phyloP scores from a whole-genome alignment of 78 protist species.

The Dictyostelium brefeldianum region DNA sequence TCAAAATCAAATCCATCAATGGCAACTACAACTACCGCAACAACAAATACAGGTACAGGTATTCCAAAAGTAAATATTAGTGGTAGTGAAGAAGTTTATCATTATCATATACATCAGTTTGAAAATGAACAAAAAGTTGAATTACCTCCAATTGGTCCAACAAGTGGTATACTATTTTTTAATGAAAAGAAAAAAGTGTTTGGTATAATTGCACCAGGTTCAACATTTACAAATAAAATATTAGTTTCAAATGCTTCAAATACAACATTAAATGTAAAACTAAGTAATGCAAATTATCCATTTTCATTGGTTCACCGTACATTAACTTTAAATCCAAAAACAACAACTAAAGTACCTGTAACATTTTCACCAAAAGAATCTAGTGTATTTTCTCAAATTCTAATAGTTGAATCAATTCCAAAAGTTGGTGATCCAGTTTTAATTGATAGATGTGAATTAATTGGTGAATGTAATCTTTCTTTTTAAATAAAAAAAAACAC shows the following conservation, averaged over 20 bases:
- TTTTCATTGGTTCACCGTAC: neutral
- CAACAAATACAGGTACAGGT: neutral
- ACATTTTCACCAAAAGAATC: neutral
- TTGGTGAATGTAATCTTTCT: neutral
- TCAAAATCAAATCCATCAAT: neutral
- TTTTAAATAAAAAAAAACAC: neutral
- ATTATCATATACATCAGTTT: neutral
- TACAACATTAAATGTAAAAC: neutral
- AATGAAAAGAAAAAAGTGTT: neutral
- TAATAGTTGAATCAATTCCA: slow-evolving; percentile 10
- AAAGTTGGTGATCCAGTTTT: slow-evolving; percentile 15
- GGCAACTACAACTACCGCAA: neutral
- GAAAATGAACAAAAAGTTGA: neutral
- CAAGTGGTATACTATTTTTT: slow-evolving; percentile 14
- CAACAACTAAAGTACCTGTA: slow-evolving; percentile 11
- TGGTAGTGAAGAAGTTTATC: neutral
- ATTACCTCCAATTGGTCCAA: neutral
- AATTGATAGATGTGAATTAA: neutral
- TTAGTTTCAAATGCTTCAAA: neutral
- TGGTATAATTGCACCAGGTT: neutral
- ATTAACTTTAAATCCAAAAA: neutral
- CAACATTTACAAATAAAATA: neutral
- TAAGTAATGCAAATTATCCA: neutral
- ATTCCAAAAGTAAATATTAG: neutral
- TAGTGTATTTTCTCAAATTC: neutral